Conservation (phyloP, 345 rosid species). For the Chamaenerion angustifolium region DNA sequence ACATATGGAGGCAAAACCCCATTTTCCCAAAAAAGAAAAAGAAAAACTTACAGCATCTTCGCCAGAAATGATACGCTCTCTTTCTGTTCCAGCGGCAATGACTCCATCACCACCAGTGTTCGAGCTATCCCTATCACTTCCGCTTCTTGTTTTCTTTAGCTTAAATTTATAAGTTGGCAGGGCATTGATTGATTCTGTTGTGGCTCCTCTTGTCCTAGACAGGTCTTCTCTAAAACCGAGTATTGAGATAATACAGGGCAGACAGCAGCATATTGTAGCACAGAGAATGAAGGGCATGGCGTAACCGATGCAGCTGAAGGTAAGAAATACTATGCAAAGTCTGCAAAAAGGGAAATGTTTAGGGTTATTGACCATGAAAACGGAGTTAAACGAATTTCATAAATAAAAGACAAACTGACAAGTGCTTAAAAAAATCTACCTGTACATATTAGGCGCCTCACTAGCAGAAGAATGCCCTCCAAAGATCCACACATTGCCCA, state of each 20-base stretch:
- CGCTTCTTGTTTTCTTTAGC: conserved; percentile 47
- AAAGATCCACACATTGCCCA: conserved; percentile 97
- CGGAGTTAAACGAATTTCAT: neutral
- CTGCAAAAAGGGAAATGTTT: conserved; percentile 26
- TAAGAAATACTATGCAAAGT: conserved; percentile 92
- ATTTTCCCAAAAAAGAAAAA: too few species aligned
- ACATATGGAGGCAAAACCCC: too few species aligned
- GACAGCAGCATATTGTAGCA: conserved; percentile 93
- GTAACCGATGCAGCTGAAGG: conserved; percentile 89
- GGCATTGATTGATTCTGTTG: conserved; percentile 72
- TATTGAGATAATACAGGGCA: conserved; percentile 85
- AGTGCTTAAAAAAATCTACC: conserved; percentile 21
- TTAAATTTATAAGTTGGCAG: conserved; percentile 86
- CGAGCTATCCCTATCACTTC: conserved; percentile 29
- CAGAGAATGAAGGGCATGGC: conserved; percentile 99
- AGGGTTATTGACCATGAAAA: too few species aligned
- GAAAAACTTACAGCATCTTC: conserved; percentile 71
- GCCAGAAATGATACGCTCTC: conserved; percentile 65
- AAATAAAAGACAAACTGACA: neutral
- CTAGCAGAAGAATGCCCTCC: conserved; percentile 83
- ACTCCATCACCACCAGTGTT: conserved; percentile 46
- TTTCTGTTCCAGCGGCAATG: conserved; percentile 87
- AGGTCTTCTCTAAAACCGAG: conserved; percentile 92
- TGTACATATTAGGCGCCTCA: conserved; percentile 95
- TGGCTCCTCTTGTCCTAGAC: conserved; percentile 81